Evolutionary conservation across 768 basidiomycete genomes (phyloP).

Genomic region (Baorangia bicolor): DNA sequence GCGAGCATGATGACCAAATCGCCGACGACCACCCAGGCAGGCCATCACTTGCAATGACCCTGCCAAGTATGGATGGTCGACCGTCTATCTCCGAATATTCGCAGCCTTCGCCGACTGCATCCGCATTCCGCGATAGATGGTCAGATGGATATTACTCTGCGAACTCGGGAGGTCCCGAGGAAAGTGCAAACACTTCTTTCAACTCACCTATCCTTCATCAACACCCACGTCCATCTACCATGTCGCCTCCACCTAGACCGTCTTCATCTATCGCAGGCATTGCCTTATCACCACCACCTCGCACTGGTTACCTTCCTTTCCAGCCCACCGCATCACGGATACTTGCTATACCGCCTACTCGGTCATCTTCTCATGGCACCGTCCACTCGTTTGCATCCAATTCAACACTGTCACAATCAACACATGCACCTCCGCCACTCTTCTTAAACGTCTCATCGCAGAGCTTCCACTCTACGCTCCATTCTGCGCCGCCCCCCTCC

Average conservation of each 20-base stretch:
- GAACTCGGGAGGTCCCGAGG: constrained; percentile 21
- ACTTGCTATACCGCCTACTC: constrained; percentile 16
- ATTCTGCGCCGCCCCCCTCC: constrained; percentile 62
- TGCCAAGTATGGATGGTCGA: constrained; percentile 39
- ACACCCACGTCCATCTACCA: constrained; percentile 25
- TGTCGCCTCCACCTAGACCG: constrained; percentile 60
- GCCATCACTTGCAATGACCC: constrained; percentile 52
- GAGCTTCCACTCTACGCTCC: constrained; percentile 44
- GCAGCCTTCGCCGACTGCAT: constrained; percentile 70
- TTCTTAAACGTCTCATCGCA: constrained; percentile 48
- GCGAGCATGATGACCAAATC: constrained; percentile 39
- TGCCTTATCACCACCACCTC: constrained; percentile 57
- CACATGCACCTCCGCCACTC: constrained; percentile 25
- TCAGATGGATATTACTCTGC: constrained; percentile 35
- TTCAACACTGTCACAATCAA: constrained; percentile 24
- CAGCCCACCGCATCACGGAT: constrained; percentile 18
- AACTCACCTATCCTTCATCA: constrained; percentile 21
- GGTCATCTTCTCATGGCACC: constrained; percentile 32
- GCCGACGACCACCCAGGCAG: constrained; percentile 32
- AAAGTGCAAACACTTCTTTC: constrained; percentile 15
- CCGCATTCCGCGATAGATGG: constrained; percentile 70
- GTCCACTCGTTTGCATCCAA: constrained; percentile 32
- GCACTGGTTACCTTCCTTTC: constrained; percentile 19
- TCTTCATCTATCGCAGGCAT: constrained; percentile 60
- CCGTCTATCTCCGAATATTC: constrained; percentile 68